Evolutionary conservation across 2,329 filamentous ascomycete genomes (phyloP).

Genomic region (Xylariomycetidae sp.): DNA sequence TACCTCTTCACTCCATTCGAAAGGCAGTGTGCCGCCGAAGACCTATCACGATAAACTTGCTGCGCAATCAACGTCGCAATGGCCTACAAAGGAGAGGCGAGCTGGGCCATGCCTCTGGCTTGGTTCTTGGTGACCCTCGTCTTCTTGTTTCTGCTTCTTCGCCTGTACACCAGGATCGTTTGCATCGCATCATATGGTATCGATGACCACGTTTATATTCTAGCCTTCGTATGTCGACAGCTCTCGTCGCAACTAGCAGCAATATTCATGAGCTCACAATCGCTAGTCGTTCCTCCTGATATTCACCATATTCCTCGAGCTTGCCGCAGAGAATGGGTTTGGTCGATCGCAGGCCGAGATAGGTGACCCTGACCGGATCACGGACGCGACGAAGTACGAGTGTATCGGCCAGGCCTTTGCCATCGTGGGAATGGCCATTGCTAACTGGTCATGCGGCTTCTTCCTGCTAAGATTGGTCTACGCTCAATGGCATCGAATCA

Average conservation of each 20-base stretch:
- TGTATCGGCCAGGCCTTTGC: slow-evolving; percentile 31
- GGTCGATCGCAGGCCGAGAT: slow-evolving; percentile 5
- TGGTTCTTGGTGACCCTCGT: slow-evolving; percentile 6
- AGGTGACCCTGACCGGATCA: background rate
- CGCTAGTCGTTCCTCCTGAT: slow-evolving; percentile 4
- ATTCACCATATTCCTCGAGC: slow-evolving; percentile 4
- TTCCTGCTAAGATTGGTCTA: slow-evolving; percentile 34
- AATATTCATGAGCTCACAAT: background rate
- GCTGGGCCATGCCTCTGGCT: too few species aligned
- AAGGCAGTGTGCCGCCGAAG: too few species aligned
- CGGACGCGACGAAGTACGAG: slow-evolving; percentile 24
- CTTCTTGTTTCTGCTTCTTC: slow-evolving; percentile 7
- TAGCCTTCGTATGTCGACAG: slow-evolving; percentile 6
- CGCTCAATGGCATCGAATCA: slow-evolving; percentile 28
- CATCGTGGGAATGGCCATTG: slow-evolving; percentile 33
- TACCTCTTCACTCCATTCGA: too few species aligned
- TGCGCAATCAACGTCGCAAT: too few species aligned
- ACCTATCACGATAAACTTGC: too few species aligned
- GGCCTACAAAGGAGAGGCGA: too few species aligned
- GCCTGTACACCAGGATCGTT: slow-evolving; percentile 7
- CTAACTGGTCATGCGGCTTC: slow-evolving; percentile 34
- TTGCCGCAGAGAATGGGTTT: slow-evolving; percentile 4
- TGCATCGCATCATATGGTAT: slow-evolving; percentile 1
- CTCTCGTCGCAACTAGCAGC: background rate
- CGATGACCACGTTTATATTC: slow-evolving; percentile 7